Percentiles rank a stretch among this genome's conserved stretches.
Conservation (phyloP, 2,329 filamentous ascomycete species). For the Neofusicoccum cordaticola region DNA sequence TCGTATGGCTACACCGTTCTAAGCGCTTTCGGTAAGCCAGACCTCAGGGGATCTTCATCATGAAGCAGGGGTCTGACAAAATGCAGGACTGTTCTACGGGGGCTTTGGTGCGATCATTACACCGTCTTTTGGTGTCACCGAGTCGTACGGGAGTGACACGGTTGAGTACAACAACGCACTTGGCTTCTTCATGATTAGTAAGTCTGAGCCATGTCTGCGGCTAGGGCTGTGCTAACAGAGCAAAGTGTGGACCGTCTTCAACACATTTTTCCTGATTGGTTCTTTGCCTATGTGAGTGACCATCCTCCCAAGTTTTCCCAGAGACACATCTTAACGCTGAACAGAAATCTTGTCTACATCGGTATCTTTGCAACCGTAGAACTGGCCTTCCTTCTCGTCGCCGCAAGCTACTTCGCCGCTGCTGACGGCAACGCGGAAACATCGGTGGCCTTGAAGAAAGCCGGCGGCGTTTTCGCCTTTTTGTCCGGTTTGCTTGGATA, state of each 20-base stretch:
- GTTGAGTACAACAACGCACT: slow-evolving; percentile 49
- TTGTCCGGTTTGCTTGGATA: slow-evolving; percentile 45
- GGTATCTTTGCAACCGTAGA: slow-evolving; percentile 49
- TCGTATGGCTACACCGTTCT: slow-evolving; percentile 55
- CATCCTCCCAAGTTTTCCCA: not conserved
- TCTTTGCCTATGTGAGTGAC: slow-evolving; percentile 36
- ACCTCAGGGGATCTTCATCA: not conserved
- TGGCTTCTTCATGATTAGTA: slow-evolving; percentile 49
- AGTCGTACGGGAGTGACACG: slow-evolving; percentile 42
- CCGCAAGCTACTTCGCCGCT: slow-evolving; percentile 45
- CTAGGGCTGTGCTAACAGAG: not conserved
- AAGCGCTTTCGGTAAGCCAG: slow-evolving; percentile 49
- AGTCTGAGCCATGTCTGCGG: slow-evolving; percentile 18
- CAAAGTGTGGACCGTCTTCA: slow-evolving; percentile 48
- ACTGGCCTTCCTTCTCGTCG: slow-evolving; percentile 43
- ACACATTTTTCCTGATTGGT: slow-evolving; percentile 46
- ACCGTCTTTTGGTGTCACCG: slow-evolving; percentile 45
- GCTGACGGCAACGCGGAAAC: slow-evolving; percentile 42
- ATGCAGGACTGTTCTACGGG: slow-evolving; percentile 48
- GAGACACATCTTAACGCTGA: not conserved
- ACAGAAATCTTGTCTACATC: slow-evolving; percentile 46
- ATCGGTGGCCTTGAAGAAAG: slow-evolving; percentile 40
- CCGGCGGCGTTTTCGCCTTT: slow-evolving; percentile 49
- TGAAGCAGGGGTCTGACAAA: not conserved
- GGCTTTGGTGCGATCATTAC: slow-evolving; percentile 51